Evolutionary conservation across 2,329 filamentous ascomycete species (phyloP), one percentile per base, ranked within the genome.

Genomic region (Botryotinia convoluta): DNA sequence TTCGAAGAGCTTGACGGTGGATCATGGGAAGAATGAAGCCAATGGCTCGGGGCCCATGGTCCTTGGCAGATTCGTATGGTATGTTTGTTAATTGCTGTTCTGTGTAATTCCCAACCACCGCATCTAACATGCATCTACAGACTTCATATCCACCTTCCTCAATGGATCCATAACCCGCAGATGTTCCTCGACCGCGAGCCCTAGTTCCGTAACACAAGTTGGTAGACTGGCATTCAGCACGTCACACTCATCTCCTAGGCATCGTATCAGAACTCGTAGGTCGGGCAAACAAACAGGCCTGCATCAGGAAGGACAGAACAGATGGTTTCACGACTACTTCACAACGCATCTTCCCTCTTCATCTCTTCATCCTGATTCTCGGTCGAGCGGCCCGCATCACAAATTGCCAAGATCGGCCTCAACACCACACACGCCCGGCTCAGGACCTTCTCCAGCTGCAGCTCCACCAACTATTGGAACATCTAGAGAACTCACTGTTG

Each of bases 311-410:
- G 44, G 57, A 61, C 74, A 72, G 68, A 74, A 54, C 35, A 78
- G 79, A 29, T 57, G 76, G 59, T 98, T 98, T 82, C 94, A 98
- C 84, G 94, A 97, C 79, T 98, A 99, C 85, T 99, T 99, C 82
- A 93, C 98, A 74, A 97, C 96, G 14, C 94, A 98, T 82, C 88
- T 99, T 2, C 95, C 96, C 7, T 97, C 94, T 29, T 97, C 94
- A 22, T 98, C 95, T 5, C 87, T 97, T 62, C 93, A 98, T 78
- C 95, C 96, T 12, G 95, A 98, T 82, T 92, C 93, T 51, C 87
- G 90, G 72, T 84, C 86, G 35, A 83, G 87, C 29, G 91, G 90
- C 5, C 90, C 90, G 44, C 92, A 93, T 77, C 94, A 97, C 82
- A 95, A 96, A 82, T 89, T 98, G 9, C 95, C 95, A 67, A 92